These are phyloP conservation scores for Trichoderma sp. DNA, from an alignment of 2,329 filamentous ascomycete genomes.

Conservation along the genomic window DNA sequence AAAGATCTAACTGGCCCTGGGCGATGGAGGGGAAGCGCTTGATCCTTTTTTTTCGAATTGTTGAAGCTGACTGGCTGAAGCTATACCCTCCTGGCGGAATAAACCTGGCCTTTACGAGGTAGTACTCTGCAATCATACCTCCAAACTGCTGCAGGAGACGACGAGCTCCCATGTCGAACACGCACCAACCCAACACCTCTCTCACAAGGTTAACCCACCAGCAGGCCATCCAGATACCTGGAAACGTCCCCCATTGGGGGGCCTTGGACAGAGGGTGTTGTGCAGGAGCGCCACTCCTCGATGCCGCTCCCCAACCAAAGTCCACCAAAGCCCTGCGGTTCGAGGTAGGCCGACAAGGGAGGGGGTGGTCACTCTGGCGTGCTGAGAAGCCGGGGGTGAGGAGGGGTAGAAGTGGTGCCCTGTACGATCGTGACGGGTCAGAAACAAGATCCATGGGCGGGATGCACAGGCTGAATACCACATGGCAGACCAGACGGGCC, in stretches of 20 bases:
- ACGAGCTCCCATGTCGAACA: slow-evolving; percentile 12
- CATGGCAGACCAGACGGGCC: slow-evolving; percentile 19
- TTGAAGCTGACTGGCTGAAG: slow-evolving; percentile 15
- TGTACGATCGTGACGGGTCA: slow-evolving; percentile 20
- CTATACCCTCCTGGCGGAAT: background rate
- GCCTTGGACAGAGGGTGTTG: slow-evolving; percentile 26
- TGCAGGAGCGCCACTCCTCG: slow-evolving; percentile 26
- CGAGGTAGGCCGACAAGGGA: slow-evolving; percentile 19
- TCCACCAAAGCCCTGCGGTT: slow-evolving; percentile 23
- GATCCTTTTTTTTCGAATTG: background rate
- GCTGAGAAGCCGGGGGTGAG: slow-evolving; percentile 16
- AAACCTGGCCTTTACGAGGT: slow-evolving; percentile 13
- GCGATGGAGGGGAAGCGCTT: background rate
- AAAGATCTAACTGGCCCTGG: slow-evolving; percentile 1
- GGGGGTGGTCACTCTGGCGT: slow-evolving; percentile 12
- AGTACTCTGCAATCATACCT: slow-evolving; percentile 2
- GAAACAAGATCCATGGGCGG: slow-evolving; percentile 20
- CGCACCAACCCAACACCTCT: slow-evolving; percentile 30
- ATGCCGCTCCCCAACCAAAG: slow-evolving; percentile 22
- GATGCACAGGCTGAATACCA: slow-evolving; percentile 19
- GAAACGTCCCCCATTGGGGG: slow-evolving; percentile 31
- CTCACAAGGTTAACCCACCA: slow-evolving; percentile 28
- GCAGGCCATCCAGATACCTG: slow-evolving; percentile 29
- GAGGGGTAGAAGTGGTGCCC: slow-evolving; percentile 16
- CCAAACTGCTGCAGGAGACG: slow-evolving; percentile 11